Evolutionary conservation across 768 basidiomycete genomes (phyloP).

Genomic region (Udeniomyces megalosporus): DNA sequence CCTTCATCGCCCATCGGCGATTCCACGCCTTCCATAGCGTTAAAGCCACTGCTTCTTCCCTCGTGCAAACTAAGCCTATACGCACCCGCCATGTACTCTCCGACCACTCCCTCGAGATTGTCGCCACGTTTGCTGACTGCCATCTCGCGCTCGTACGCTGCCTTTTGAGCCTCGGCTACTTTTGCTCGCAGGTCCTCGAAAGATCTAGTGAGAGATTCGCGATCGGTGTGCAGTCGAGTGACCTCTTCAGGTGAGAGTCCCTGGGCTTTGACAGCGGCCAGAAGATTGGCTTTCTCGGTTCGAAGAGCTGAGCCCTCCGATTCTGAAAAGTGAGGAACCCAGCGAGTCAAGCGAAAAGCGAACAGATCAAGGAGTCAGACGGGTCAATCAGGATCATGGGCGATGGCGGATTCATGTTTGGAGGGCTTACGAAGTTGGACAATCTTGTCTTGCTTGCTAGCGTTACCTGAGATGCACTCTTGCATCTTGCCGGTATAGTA

Average conservation of each 20-base stretch:
- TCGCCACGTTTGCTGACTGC: slow-evolving; percentile 61
- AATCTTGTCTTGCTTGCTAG: slow-evolving; percentile 17
- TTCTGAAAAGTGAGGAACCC: slow-evolving; percentile 31
- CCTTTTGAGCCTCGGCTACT: slow-evolving; percentile 53
- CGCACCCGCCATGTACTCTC: slow-evolving; percentile 58
- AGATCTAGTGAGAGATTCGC: slow-evolving; percentile 48
- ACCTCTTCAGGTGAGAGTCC: slow-evolving; percentile 87
- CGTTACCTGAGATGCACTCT: slow-evolving; percentile 42
- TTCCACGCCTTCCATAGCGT: no score
- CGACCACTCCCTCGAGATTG: slow-evolving; percentile 64
- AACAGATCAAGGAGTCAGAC: background rate
- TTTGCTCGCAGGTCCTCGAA: slow-evolving; percentile 63
- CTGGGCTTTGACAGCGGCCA: slow-evolving; percentile 58
- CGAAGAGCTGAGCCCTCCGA: slow-evolving; percentile 47
- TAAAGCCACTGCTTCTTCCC: no score
- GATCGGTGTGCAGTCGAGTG: slow-evolving; percentile 73
- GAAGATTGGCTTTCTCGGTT: slow-evolving; percentile 46
- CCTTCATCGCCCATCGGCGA: no score
- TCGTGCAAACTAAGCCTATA: slow-evolving; percentile 54
- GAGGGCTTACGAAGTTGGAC: slow-evolving; percentile 11
- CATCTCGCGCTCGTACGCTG: slow-evolving; percentile 66
- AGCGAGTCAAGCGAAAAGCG: background rate
- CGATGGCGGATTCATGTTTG: no score
- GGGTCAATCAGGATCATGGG: no score
- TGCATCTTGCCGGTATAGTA: slow-evolving; percentile 30